Percentiles rank a stretch among this genome's conserved stretches.
Conservation (phyloP, 2,329 filamentous ascomycete species). For the Apiospora aurea region DNA sequence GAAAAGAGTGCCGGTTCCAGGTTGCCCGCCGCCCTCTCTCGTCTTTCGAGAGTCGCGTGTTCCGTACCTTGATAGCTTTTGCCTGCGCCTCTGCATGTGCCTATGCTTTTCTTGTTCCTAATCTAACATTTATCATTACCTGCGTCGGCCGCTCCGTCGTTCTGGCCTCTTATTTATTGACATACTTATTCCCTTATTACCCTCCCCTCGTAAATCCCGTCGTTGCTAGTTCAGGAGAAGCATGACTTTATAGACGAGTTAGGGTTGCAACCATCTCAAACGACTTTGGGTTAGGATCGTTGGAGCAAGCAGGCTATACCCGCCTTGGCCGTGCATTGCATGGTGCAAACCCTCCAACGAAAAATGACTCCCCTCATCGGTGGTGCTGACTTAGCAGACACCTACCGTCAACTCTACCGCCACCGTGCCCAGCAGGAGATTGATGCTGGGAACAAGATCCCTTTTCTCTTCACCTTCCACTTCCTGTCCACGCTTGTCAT, state of each 20-base stretch:
- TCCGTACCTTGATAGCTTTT: background rate
- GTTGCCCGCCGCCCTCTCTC: background rate
- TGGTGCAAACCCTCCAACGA: background rate
- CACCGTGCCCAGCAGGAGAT: slow-evolving; percentile 39
- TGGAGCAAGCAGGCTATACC: background rate
- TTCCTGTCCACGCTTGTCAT: slow-evolving; percentile 56
- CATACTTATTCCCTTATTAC: background rate
- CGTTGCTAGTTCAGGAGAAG: background rate
- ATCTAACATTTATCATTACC: background rate
- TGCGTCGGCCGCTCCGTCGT: background rate
- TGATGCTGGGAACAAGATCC: slow-evolving; percentile 49
- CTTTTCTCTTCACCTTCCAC: slow-evolving; percentile 60
- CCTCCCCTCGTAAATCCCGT: background rate
- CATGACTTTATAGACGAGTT: background rate
- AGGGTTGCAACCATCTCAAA: slow-evolving; percentile 15
- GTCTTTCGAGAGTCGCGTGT: slow-evolving; percentile 20
- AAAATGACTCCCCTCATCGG: slow-evolving; percentile 17
- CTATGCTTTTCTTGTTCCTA: background rate
- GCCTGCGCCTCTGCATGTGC: background rate
- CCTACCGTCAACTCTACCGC: slow-evolving; percentile 39
- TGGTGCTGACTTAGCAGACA: slow-evolving; percentile 35
- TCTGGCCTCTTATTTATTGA: background rate
- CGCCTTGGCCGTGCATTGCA: slow-evolving; percentile 9
- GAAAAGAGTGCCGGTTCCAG: slow-evolving; percentile 15
- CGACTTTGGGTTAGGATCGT: background rate